phyloP scores from a whole-genome alignment of 2,329 filamentous ascomycete species.

The Nigrograna mackinnonii region DNA sequence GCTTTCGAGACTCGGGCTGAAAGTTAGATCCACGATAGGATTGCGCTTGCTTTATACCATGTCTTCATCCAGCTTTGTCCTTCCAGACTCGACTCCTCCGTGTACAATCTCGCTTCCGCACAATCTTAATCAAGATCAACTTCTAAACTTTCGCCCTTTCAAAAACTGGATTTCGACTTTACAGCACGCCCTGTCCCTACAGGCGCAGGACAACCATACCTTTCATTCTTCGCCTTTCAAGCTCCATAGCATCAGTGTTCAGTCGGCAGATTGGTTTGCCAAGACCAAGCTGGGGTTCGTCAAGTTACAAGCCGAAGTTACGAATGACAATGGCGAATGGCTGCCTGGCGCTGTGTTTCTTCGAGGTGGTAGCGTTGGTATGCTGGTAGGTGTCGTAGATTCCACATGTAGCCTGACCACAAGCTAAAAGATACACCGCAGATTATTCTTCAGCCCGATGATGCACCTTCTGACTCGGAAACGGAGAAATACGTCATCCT shows the following conservation, averaged over 20 bases:
- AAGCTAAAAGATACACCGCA: slow-evolving; percentile 18
- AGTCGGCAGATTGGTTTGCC: slow-evolving; percentile 59
- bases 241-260: slow-evolving; percentile 56
- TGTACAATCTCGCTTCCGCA: slow-evolving; percentile 47
- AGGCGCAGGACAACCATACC: slow-evolving; percentile 50
- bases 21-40: too few species aligned
- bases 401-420: too few species aligned
- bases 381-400: slow-evolving; percentile 49
- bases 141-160: slow-evolving; percentile 58
- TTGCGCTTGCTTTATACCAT: background rate
- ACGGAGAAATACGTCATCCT: slow-evolving; percentile 56
- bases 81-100: slow-evolving; percentile 34
- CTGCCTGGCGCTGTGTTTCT: slow-evolving; percentile 62
- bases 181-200: slow-evolving; percentile 51
- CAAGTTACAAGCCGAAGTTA: slow-evolving; percentile 59
- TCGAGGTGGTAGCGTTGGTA: slow-evolving; percentile 61
- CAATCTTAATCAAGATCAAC: slow-evolving; percentile 48
- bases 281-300: slow-evolving; percentile 56
- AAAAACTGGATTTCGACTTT: slow-evolving; percentile 58
- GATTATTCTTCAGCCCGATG: slow-evolving; percentile 60
- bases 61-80: slow-evolving; percentile 33
- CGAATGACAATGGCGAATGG: slow-evolving; percentile 41
- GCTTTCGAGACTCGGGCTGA: too few species aligned
- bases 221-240: slow-evolving; percentile 57
- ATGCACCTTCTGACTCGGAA: slow-evolving; percentile 46